phyloP scores from a whole-genome alignment of 495 filamentous ascomycete genomes.

The Collariella sp. region DNA sequence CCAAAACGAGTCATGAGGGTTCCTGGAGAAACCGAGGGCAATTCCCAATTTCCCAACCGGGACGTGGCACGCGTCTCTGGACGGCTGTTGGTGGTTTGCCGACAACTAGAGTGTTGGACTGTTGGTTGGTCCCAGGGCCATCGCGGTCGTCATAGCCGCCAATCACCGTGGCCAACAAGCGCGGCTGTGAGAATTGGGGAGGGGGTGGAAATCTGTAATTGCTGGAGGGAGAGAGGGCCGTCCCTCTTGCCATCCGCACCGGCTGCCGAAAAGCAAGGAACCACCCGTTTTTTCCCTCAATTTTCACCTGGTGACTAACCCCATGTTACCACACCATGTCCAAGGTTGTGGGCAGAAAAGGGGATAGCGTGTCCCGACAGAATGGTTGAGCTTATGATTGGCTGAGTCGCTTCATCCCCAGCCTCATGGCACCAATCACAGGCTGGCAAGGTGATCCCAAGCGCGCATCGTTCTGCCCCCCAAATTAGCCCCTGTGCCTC shows the following conservation, averaged over 20 bases:
- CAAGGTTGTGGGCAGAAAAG: neutral
- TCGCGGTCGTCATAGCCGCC: neutral
- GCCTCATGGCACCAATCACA: neutral
- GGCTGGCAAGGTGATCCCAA: neutral
- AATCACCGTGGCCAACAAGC: slow-evolving; percentile 10
- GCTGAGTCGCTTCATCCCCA: neutral
- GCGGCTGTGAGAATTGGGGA: neutral
- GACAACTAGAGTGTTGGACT: no score
- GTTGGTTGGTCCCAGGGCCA: slow-evolving; percentile 3
- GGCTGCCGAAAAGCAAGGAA: neutral
- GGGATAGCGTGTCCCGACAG: slow-evolving; percentile 9
- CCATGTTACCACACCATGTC: neutral
- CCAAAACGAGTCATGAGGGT: neutral
- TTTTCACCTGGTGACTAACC: neutral
- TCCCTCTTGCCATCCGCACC: neutral
- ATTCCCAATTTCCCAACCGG: neutral
- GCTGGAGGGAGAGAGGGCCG: neutral
- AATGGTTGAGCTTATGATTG: slow-evolving; percentile 8
- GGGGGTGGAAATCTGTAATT: neutral
- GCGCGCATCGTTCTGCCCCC: neutral
- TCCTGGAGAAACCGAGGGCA: neutral
- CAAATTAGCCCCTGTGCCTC: slow-evolving; percentile 6
- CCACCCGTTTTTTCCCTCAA: neutral
- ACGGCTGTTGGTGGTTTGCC: slow-evolving; percentile 4
- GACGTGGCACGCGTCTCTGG: neutral